These are phyloP conservation scores for Ogataea saltuana DNA, from an alignment of 805 yeast species.

Conservation along the genomic window DNA sequence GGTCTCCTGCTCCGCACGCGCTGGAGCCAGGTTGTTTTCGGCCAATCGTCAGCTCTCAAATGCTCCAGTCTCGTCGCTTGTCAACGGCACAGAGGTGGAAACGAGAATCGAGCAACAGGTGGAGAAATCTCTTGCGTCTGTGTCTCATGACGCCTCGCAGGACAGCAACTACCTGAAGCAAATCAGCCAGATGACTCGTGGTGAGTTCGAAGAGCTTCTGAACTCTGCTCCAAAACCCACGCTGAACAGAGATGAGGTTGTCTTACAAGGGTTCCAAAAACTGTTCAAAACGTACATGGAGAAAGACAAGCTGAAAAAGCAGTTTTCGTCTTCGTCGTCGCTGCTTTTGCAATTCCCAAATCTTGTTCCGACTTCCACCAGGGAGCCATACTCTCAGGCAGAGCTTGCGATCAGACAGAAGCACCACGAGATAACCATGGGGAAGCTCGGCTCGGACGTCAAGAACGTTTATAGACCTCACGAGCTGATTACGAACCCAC, in stretches of 20 bases:
- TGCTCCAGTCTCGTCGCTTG: no score
- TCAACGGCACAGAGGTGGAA: not conserved
- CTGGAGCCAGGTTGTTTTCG: slow-evolving; percentile 5
- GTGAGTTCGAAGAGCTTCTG: slow-evolving; percentile 31
- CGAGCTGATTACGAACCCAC: slow-evolving; percentile 62
- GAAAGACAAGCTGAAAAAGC: slow-evolving; percentile 25
- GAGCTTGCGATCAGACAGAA: slow-evolving; percentile 76
- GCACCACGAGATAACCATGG: slow-evolving; percentile 55
- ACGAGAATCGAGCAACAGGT: slow-evolving; percentile 1
- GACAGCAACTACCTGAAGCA: slow-evolving; percentile 9
- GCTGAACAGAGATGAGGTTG: slow-evolving; percentile 31
- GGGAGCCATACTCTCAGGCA: slow-evolving; percentile 70
- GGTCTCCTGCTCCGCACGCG: not conserved
- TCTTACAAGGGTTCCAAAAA: slow-evolving; percentile 29
- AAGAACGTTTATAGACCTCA: slow-evolving; percentile 68
- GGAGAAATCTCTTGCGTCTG: not conserved
- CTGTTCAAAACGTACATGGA: slow-evolving; percentile 30
- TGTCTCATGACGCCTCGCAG: not conserved
- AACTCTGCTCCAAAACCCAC: slow-evolving; percentile 31
- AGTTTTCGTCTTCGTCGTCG: slow-evolving; percentile 27
- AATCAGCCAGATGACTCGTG: slow-evolving; percentile 24
- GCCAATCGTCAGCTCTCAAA: slow-evolving; percentile 1
- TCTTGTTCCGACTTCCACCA: slow-evolving; percentile 58
- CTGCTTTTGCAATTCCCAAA: slow-evolving; percentile 51
- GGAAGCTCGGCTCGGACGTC: slow-evolving; percentile 65